phyloP scores from a whole-genome alignment of 2,329 filamentous ascomycete species.

The Arthrobotrys entomopaga region DNA sequence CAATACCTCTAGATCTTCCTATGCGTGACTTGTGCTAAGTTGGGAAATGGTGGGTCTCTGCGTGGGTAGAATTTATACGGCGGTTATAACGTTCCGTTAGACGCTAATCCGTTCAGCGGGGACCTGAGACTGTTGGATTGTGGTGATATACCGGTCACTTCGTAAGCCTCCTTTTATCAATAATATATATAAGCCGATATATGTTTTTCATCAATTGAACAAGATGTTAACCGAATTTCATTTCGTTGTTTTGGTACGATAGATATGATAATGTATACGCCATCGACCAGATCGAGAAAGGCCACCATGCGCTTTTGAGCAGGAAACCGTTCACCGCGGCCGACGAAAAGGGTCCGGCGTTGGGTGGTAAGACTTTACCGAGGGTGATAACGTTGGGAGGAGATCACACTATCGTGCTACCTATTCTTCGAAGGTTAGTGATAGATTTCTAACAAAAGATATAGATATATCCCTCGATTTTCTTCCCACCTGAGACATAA shows the following conservation, averaged over 20 bases:
- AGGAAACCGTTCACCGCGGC: constrained; percentile 76
- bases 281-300: constrained; percentile 84
- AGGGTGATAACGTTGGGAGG: constrained; percentile 80
- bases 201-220: not conserved
- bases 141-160: constrained; percentile 85
- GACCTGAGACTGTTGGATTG: constrained; percentile 85
- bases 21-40: not conserved
- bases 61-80: constrained; percentile 68
- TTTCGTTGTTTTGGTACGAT: not conserved
- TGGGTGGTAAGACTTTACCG: constrained; percentile 78
- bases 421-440: constrained; percentile 66
- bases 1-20: not conserved
- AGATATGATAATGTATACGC: constrained; percentile 86
- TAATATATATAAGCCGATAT: not conserved
- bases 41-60: not conserved
- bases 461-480: not conserved
- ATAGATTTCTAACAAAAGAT: not conserved
- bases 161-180: constrained; percentile 64
- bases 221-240: not conserved
- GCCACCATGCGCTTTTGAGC: constrained; percentile 79
- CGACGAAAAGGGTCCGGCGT: constrained; percentile 73
- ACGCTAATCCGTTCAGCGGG: constrained; percentile 81
- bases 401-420: constrained; percentile 72
- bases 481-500: no score
- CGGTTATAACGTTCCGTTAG: constrained; percentile 84